These are phyloP conservation scores for Hypoxylon sp. DNA, from an alignment of 2,329 filamentous ascomycete species.

Conservation along the genomic window DNA sequence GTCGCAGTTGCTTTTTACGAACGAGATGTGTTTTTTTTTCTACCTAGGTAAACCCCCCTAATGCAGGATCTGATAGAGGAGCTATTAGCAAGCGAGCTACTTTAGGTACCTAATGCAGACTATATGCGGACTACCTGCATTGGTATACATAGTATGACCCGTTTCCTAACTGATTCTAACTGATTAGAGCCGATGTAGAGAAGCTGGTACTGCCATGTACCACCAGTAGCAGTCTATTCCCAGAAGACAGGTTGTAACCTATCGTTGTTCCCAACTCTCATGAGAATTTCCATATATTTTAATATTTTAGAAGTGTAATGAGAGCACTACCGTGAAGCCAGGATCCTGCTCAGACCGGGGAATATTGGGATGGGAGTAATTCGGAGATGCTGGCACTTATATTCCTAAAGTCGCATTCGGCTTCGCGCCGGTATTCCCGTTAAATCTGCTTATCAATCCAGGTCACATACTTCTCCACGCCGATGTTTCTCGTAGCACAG, in stretches of 20 bases:
- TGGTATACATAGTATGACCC: not conserved
- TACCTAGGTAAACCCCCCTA: slow-evolving; percentile 4
- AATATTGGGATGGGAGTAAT: too few relatives aligned
- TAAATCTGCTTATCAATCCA: slow-evolving; percentile 16
- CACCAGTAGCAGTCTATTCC: not conserved
- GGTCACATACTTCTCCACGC: not conserved
- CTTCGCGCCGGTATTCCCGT: not conserved
- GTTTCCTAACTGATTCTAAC: too few relatives aligned
- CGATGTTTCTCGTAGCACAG: slow-evolving; percentile 1
- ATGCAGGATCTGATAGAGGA: slow-evolving; percentile 21
- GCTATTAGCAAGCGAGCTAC: slow-evolving; percentile 15
- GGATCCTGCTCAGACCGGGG: too few relatives aligned
- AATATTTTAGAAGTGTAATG: not conserved
- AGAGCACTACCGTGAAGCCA: too few relatives aligned
- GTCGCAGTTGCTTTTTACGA: slow-evolving; percentile 37
- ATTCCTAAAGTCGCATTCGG: not conserved
- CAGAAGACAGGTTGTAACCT: not conserved
- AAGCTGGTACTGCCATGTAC: not conserved
- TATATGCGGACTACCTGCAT: slow-evolving; percentile 16
- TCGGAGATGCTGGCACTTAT: not conserved
- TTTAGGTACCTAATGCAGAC: too few relatives aligned
- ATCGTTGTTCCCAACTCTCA: not conserved
- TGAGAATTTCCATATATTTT: not conserved
- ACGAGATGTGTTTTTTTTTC: slow-evolving; percentile 34
- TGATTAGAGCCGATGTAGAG: slow-evolving; percentile 13